Evolutionary conservation across 331 rosid genomes (phyloP), one percentile per base, ranked within the genome.

Genomic region (Erythrophleum ivorense): DNA sequence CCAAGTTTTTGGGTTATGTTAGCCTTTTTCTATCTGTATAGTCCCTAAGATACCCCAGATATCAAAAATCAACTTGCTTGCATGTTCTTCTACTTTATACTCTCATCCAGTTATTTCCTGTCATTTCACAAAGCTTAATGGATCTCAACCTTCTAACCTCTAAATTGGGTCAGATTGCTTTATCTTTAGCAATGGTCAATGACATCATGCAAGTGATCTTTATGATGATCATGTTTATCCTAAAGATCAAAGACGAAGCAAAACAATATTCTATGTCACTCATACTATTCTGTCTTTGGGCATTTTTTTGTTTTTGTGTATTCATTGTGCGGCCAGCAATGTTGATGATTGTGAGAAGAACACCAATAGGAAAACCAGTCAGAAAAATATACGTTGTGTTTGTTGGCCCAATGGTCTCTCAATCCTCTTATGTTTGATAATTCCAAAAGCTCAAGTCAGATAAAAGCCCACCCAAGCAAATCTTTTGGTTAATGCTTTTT

Each of bases 121-220:
- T 81, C 4, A 9, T 90, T 7, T 85, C 85, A 1, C 83, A 84
- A 3, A 65, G 86, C 3, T 57, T 91, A 13, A 24, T 40, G 2
- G 94, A 90, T 21, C 84, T 88, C n/a, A 81, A 84, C 72, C 90
- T 91, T 24, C 33, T 79, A 40, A 82, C 88, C 62, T 85, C 94
- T 0, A 91, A 90, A 41, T 29, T 90, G 5, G 97, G 94, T 0
- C 88, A 85, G 12, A 84, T 91, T 2, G 91, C 91, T 55, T 6
- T 90, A 80, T 88, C 91, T 13, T 80, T 87, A 0, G 71, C 89
- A 34, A 67, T 83, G 62, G 13, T 82, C 49, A 85, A 75, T 5
- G 97, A 91, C 13, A 3, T 29, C 24, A 0, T 85, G 8, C 81
- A 73, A 4, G 80, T 85, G 84, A 0, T 62, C 12, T 0, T 73